A percentile compares a stretch with the other conserved stretches of the same genome.
These are phyloP conservation scores for Groenewaldozyma sp. DNA, from an alignment of 1,139 yeast genomes.

Conservation along the genomic window DNA sequence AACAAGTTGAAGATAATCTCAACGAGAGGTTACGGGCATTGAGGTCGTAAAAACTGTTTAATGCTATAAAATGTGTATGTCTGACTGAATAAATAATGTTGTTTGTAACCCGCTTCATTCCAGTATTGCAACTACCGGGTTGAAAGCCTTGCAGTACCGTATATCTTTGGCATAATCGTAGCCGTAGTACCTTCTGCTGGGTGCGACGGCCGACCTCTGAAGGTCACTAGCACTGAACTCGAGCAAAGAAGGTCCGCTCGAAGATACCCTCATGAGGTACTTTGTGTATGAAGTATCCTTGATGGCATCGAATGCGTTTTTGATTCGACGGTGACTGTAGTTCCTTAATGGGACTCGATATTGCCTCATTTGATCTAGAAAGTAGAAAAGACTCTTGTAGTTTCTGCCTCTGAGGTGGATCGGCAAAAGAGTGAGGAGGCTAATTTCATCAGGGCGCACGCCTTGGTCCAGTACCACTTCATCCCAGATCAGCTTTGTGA, in stretches of 20 bases:
- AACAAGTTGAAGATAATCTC: constrained; percentile 77
- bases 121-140: no score
- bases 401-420: constrained; percentile 22
- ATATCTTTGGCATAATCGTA: constrained; percentile 1
- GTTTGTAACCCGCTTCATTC: no score
- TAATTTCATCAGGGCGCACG: constrained; percentile 15
- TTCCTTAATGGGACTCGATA: constrained; percentile 13
- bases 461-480: constrained; percentile 14
- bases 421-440: constrained; percentile 21
- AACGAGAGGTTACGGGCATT: constrained; percentile 85
- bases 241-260: no score
- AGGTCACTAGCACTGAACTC: not conserved
- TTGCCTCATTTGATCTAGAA: constrained; percentile 21
- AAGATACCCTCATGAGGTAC: not conserved
- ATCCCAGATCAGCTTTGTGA: constrained; percentile 20
- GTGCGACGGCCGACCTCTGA: not conserved
- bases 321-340: constrained; percentile 16
- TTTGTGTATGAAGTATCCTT: constrained; percentile 9
- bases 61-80: no score
- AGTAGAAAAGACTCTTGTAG: constrained; percentile 16
- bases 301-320: constrained; percentile 5
- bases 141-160: not conserved
- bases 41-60: constrained; percentile 31
- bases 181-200: not conserved
- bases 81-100: no score